Percentiles rank a stretch among this genome's conserved stretches.
Conservation (phyloP, 441 rosid genomes). For the Gossypium davidsonii region DNA sequence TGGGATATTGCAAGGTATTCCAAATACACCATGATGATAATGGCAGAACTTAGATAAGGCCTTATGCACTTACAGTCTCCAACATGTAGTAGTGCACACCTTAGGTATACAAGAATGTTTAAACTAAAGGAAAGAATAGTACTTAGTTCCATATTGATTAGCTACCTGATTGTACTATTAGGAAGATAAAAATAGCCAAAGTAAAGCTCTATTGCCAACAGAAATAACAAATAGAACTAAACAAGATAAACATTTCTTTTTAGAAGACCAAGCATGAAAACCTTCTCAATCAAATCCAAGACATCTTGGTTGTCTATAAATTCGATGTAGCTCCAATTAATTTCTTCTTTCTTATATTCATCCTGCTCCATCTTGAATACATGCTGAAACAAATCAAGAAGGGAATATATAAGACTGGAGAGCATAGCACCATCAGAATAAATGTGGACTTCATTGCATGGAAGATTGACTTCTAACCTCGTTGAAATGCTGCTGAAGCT, state of each 20-base stretch:
- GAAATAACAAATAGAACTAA: background rate
- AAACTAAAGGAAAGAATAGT: background rate
- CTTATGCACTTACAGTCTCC: background rate
- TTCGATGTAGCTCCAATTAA: conserved; percentile 95
- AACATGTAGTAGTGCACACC: background rate
- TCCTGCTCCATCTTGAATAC: conserved; percentile 99
- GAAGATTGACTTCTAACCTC: conserved; percentile 44
- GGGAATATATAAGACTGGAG: background rate
- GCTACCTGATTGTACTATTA: background rate
- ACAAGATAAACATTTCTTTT: conserved; percentile 3
- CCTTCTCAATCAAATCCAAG: conserved; percentile 93
- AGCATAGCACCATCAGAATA: background rate
- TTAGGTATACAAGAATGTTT: background rate
- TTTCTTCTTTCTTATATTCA: conserved; percentile 88
- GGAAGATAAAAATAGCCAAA: conserved; percentile 6
- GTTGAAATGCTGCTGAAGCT: conserved; percentile 95
- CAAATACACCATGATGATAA: background rate
- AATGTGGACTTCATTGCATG: background rate
- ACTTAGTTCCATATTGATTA: background rate
- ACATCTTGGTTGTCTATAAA: conserved; percentile 97
- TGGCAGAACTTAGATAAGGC: conserved; percentile 1
- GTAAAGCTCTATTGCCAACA: background rate
- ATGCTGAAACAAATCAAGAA: conserved; percentile 55
- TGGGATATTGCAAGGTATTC: background rate
- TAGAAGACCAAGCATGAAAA: conserved; percentile 23